Base-by-base conservation (phyloP, 164 flowering plant species). In the Stephania yunnanensis region DNA sequence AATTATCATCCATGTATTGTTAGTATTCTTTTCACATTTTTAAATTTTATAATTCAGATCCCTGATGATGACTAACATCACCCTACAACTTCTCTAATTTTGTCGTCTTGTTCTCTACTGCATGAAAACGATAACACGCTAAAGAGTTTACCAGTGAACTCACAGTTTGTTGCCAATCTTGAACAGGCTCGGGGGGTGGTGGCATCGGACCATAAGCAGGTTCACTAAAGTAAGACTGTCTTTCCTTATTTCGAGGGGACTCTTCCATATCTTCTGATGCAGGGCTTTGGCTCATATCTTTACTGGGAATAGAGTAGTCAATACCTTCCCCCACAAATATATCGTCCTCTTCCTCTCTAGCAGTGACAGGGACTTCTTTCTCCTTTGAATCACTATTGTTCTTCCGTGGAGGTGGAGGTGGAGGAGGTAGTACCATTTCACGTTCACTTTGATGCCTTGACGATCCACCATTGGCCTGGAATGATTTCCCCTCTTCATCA, bases 221-320 rank as follows among this genome's bases (percentile, higher is more conserved):
- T 79, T 91, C 97, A 68, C 36, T 77, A 80, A 93, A 90, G 80
- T 95, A 93, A 15, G 95, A 78, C 67, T 71, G 77, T 63, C 78
- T 86, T 79, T 92, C 99, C 85, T 84, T 89, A 68, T 83, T 86
- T 58, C 88, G 83, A 53, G 99, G 99, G 77, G 99, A 95, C 85
- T 93, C 98, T 76, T 93, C 97, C 99, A 95, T 95, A 75, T 95
- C 98, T 82, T 95, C 98, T 3, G 91, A 90, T 52, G 85, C 73
- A 44, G 98, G 98, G 76, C 98, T 92, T 74, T 87, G 90, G 82
- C 83, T 90, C 84, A 84, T 80, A 73, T 95, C 97, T 75, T 87
- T 92, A 76, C 88, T 84, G 19, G 97, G 92, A 81, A 92, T 76
- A 8, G 72, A 74, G 79, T 93, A 95, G 77, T 93, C 92, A 71